phyloP scores from a whole-genome alignment of 148 eudicot species.

The Mesembryanthemum crystallinum region DNA sequence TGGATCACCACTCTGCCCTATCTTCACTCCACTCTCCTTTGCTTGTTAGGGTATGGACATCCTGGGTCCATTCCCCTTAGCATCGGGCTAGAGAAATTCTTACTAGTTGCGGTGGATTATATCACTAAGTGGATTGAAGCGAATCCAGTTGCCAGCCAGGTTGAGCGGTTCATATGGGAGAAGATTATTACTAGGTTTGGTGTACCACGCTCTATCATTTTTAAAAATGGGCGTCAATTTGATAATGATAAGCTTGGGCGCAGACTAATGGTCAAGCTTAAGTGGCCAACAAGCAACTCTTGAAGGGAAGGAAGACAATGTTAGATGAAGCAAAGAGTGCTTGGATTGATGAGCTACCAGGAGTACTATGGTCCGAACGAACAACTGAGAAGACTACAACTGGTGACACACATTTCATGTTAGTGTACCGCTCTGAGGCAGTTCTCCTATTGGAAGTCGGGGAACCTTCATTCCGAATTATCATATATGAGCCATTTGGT shows the following conservation, averaged over 20 bases:
- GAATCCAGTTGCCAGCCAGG: not conserved
- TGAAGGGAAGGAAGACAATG: no score
- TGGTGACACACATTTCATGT: no score
- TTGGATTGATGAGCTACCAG: no score
- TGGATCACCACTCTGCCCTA: not conserved
- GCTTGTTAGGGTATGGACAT: slow-evolving; percentile 12
- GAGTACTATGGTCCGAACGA: no score
- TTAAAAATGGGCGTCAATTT: not conserved
- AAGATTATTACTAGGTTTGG: not conserved
- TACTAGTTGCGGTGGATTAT: not conserved
- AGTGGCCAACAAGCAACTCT: no score
- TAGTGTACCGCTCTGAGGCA: no score
- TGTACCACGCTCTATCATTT: not conserved
- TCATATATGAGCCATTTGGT: no score
- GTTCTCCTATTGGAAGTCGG: no score
- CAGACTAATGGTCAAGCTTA: no score
- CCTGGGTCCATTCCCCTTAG: not conserved
- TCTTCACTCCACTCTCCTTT: not conserved
- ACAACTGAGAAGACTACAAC: no score
- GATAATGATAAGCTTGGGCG: not conserved
- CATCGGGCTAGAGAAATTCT: not conserved
- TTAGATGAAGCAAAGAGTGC: no score
- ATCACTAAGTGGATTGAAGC: slow-evolving; percentile 18
- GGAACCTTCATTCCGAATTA: no score
- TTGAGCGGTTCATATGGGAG: not conserved